phyloP scores from a whole-genome alignment of 768 basidiomycete species.

The Agaricus subrufescens region DNA sequence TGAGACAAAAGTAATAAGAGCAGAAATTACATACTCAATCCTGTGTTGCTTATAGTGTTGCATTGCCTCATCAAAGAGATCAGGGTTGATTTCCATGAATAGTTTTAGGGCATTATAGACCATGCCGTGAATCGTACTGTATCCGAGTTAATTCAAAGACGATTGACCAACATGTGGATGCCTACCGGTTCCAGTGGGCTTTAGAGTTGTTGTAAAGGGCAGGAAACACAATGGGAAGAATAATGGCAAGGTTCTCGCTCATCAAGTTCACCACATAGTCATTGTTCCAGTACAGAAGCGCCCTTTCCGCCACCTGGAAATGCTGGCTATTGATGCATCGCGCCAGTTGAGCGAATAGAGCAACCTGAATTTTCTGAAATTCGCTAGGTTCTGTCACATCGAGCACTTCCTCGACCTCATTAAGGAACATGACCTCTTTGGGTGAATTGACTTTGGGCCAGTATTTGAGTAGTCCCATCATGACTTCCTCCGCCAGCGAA shows the following conservation, averaged over 20 bases:
- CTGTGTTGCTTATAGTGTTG: constrained; percentile 89
- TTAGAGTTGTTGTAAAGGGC: constrained; percentile 94
- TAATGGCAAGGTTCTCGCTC: constrained; percentile 87
- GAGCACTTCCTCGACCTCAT: constrained; percentile 97
- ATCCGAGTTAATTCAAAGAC: neutral
- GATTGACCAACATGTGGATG: constrained; percentile 9
- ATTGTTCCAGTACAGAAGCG: constrained; percentile 98
- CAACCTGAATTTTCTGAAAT: constrained; percentile 92
- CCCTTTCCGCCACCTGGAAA: constrained; percentile 98
- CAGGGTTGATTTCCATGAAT: constrained; percentile 99
- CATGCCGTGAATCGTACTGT: constrained; percentile 97
- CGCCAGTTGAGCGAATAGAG: constrained; percentile 90
- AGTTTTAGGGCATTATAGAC: constrained; percentile 97
- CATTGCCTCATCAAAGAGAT: constrained; percentile 91
- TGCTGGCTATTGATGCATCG: constrained; percentile 99
- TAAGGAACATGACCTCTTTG: constrained; percentile 99
- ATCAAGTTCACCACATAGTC: constrained; percentile 99
- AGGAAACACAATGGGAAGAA: constrained; percentile 96
- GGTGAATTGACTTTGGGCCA: constrained; percentile 99
- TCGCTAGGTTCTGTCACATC: constrained; percentile 97
- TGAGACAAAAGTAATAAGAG: neutral
- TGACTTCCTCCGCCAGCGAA: constrained; percentile 88
- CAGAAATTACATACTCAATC: constrained; percentile 58
- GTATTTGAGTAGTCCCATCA: constrained; percentile 91
- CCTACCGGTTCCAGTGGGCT: constrained; percentile 97